Evolutionary conservation across 2,329 filamentous ascomycete species (phyloP).

Genomic region (Elsinoe perseae): DNA sequence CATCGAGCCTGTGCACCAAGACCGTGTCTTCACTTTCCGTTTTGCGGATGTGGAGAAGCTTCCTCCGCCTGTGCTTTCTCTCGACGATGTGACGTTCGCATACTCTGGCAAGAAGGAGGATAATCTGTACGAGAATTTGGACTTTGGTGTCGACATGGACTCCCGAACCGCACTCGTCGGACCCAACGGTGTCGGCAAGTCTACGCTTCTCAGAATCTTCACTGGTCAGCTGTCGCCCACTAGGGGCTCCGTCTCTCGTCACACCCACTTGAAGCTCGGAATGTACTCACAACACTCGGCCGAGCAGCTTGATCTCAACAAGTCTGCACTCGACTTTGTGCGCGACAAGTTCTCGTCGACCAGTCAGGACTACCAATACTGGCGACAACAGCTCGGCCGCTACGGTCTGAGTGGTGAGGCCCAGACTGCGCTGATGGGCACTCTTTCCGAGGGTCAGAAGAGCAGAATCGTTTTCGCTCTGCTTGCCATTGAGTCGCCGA

Average conservation of each 20-base stretch:
- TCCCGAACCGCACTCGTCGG: conserved; percentile 93
- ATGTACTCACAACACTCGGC: conserved; percentile 98
- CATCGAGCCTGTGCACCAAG: conserved; percentile 79
- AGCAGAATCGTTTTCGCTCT: conserved; percentile 96
- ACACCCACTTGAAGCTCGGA: conserved; percentile 97
- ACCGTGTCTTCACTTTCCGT: conserved; percentile 92
- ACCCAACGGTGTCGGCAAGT: conserved; percentile 98
- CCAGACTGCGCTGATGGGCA: conserved; percentile 96
- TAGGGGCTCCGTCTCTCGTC: conserved; percentile 70
- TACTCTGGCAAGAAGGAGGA: conserved; percentile 87
- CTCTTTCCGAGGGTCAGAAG: conserved; percentile 95
- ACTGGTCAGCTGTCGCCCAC: conserved; percentile 89
- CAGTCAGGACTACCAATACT: conserved; percentile 98
- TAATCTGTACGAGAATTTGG: conserved; percentile 91
- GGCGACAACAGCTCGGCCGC: conserved; percentile 91
- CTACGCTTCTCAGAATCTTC: conserved; percentile 91
- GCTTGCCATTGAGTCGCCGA: conserved; percentile 87
- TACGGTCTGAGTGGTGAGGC: conserved; percentile 90
- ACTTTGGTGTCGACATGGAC: conserved; percentile 99
- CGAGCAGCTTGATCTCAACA: conserved; percentile 96
- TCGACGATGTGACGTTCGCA: conserved; percentile 95
- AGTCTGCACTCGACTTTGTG: conserved; percentile 95
- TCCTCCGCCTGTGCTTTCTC: conserved; percentile 91
- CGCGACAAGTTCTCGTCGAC: conserved; percentile 86
- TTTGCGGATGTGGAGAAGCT: conserved; percentile 99